Evolutionary conservation across 1,284 basidiomycete genomes (phyloP), one percentile per base, ranked within the genome.

Genomic region (Marasmius tenuissimus): DNA sequence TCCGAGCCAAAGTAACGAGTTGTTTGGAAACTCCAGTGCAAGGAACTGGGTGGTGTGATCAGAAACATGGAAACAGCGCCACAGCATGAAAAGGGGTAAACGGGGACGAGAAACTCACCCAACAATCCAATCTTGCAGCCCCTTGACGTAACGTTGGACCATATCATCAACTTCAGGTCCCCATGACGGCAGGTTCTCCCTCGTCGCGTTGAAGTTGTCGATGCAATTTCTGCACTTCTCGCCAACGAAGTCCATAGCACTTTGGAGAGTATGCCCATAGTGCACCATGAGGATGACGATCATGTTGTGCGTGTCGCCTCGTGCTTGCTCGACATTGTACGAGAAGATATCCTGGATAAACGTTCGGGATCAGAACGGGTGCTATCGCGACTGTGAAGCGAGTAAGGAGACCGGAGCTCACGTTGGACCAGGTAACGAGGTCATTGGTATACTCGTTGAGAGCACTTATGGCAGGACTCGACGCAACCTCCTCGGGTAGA

Each of bases 11-110:
- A 86, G 66, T 86, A 86, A 6, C 85, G 75, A 56, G 78, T 76
- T 5, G 81, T 83, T 71, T 80, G 79, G 69, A 86, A 87, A 68
- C 82, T 84, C 85, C 85, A 86, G 63, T 85, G 81, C 45, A 86
- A 70, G 40, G 79, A 80, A 1, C 80, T 82, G 61, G 22, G 14
- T 2, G 40, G 51, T 42, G 40, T 42, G 18, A 34, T 6, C 37
- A 42, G 34, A 27, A 11, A 38, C 49, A n/a, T 57, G 39, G 14
- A 45, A 22, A 48, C 8, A 16, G 18, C 35, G 34, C 63, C 52
- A 42, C 18, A 63, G n/a, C 34, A 20, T 47, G 39, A 37, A 33
- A 27, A 34, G 18, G n/a, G 39, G 48, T 37, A 37, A 51, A 55
- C 8, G 45, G 20, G 20, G 20, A 10, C 12, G 40, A 20, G 45